Conservation (phyloP, 2,329 filamentous ascomycete species). For the Botrytis paeoniae region DNA sequence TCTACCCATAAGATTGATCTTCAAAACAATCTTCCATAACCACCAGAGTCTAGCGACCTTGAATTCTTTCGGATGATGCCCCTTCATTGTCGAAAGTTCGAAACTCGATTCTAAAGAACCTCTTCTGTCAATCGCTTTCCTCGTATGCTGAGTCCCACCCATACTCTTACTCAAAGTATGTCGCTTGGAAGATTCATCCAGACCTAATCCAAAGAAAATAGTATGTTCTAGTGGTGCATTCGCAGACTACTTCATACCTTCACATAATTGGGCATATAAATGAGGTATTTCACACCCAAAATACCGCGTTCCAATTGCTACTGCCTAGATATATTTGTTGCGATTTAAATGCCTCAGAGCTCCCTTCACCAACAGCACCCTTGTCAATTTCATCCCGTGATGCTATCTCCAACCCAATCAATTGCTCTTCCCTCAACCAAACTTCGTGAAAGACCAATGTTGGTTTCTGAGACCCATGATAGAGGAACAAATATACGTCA, state of each 20-base stretch:
- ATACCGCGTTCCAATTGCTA: not conserved
- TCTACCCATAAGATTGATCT: not conserved
- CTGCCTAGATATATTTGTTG: not conserved
- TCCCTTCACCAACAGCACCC: not conserved
- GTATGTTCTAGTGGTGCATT: not conserved
- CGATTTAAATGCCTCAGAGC: not conserved
- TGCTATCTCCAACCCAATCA: not conserved
- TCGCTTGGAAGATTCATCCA: not conserved
- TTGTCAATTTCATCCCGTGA: not conserved
- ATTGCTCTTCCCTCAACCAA: not conserved
- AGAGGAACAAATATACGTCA: not conserved
- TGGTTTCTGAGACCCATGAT: not conserved
- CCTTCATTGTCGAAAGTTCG: not conserved
- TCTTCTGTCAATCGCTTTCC: not conserved
- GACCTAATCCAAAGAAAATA: not conserved
- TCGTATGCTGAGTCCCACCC: not conserved
- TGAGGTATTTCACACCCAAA: not conserved
- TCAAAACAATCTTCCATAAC: not conserved
- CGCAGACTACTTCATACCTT: not conserved
- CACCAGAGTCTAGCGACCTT: accelerated
- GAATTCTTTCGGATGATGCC: accelerated
- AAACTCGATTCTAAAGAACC: not conserved
- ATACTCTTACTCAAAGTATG: not conserved
- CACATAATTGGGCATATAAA: not conserved
- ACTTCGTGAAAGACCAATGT: not conserved